Evolutionary conservation across 1,139 yeast species (phyloP), one percentile per base, ranked within the genome.

Genomic region (Candida sanyaensis): DNA sequence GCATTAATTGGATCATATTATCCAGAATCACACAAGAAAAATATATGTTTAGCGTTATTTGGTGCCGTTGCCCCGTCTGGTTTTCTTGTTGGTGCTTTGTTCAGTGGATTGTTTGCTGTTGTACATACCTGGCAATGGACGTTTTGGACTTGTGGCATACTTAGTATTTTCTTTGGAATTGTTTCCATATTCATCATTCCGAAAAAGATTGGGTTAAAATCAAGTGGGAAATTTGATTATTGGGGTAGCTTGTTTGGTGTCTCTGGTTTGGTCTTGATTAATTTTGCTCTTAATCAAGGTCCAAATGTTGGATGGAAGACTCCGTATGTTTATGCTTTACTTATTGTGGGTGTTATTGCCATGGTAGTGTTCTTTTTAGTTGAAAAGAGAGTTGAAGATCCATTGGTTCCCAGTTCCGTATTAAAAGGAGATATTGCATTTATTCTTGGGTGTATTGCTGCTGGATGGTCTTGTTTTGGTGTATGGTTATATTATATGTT

Each of bases 41-140:
- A 73, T 46, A 51, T 77, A 41, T 72, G 64, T 8, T 74, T 81
- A 69, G 73, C 80, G 10, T 50, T 73, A 1, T 80, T 80, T 57
- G 88, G 84, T 0, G 81, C 84, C 0, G 75, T 78, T 27, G 87
- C 88, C 0, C 88, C 88, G 0, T 60, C 66, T 4, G 88, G 88
- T 1, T 81, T 78, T 51, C 65, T 69, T 3, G 46, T 80, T 1
- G 87, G 88, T 5, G 71, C 79, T 0, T 50, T 77, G 3, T 75
- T 83, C 55, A 61, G 75, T 33, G 72, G 78, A 0, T 50, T 80
- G 12, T 67, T 81, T 44, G 69, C 77, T 5, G 69, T 67, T 42
- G 49, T 67, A 1, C 66, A 67, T 2, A 69, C 76, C 69, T 82
- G 87, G 87, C 80, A 82, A 0, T 82, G 86, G 86, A 62, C 69